Evolutionary conservation across 257 asterid species (phyloP).

Genomic region (Verbena officinalis): DNA sequence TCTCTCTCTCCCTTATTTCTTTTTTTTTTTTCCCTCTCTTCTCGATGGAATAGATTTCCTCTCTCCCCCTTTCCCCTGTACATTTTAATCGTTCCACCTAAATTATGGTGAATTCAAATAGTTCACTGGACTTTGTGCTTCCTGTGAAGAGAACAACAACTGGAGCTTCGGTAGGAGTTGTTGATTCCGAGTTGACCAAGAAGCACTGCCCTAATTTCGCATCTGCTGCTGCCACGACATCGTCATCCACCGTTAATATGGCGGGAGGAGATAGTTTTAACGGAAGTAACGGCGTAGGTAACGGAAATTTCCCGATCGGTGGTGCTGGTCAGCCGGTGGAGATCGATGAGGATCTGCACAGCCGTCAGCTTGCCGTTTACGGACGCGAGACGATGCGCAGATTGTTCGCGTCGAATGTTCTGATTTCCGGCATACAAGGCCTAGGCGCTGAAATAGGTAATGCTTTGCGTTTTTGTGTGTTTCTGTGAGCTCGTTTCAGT

Average conservation of each 20-base stretch:
- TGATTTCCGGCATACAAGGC: constrained; percentile 89
- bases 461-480: too few species aligned
- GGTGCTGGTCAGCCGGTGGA: constrained; percentile 38
- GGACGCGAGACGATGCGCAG: constrained; percentile 96
- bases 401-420: constrained; percentile 80
- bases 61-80: not conserved
- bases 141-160: constrained; percentile 44
- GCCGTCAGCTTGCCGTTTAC: constrained; percentile 93
- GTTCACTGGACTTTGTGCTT: constrained; percentile 43
- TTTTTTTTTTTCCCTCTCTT: too few species aligned
- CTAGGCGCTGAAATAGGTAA: constrained; percentile 92
- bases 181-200: constrained; percentile 34
- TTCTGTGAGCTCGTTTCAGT: too few species aligned
- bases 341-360: constrained; percentile 97
- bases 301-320: constrained; percentile 25
- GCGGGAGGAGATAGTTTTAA: constrained; percentile 25
- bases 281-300: constrained; percentile 17
- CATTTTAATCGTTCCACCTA: not conserved
- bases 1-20: too few species aligned
- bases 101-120: constrained; percentile 39
- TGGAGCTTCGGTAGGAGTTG: constrained; percentile 34
- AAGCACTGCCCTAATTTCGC: constrained; percentile 31
- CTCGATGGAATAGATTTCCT: not conserved
- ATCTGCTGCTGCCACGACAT: constrained; percentile 17
- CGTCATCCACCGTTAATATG: constrained; percentile 29